Conservation (phyloP, 2,329 filamentous ascomycete species). For the Alternaria rosae region DNA sequence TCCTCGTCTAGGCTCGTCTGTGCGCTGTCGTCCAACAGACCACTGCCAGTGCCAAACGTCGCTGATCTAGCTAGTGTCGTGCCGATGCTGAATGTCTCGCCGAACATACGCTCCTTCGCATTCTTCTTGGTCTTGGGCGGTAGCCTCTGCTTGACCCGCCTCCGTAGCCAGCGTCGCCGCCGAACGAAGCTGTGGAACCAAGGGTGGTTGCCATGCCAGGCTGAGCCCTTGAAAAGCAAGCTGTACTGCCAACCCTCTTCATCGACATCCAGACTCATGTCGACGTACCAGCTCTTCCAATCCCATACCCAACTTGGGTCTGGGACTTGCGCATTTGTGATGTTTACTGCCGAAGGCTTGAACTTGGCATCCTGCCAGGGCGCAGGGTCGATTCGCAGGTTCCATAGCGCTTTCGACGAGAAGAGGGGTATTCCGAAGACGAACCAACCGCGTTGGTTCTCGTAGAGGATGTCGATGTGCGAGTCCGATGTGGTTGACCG, state of each 20-base stretch:
- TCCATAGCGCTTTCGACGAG: conserved; percentile 76
- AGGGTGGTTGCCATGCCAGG: conserved; percentile 84
- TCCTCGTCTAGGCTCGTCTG: conserved; percentile 59
- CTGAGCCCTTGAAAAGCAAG: conserved; percentile 72
- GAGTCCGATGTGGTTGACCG: conserved; percentile 31
- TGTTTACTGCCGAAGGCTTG: conserved; percentile 69
- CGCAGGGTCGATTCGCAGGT: conserved; percentile 80
- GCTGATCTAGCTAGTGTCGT: conserved; percentile 43
- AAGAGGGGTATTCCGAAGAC: conserved; percentile 91
- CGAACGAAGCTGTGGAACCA: conserved; percentile 98
- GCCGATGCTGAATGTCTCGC: conserved; percentile 49
- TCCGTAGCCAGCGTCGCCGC: conserved; percentile 84
- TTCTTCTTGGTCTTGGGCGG: conserved; percentile 44
- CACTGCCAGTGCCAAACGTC: conserved; percentile 57
- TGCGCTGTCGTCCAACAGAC: conserved; percentile 22
- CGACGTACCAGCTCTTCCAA: conserved; percentile 74
- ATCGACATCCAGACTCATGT: conserved; percentile 83
- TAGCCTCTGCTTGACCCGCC: conserved; percentile 71
- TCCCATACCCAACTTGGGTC: conserved; percentile 96
- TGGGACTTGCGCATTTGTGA: conserved; percentile 87
- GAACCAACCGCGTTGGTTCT: conserved; percentile 92
- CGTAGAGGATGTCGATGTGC: conserved; percentile 83
- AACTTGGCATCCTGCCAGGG: conserved; percentile 78
- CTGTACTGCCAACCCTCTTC: conserved; percentile 97
- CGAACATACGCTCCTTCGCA: conserved; percentile 43